phyloP scores from a whole-genome alignment of 208 protist species.

The Crithidia brevicula region DNA sequence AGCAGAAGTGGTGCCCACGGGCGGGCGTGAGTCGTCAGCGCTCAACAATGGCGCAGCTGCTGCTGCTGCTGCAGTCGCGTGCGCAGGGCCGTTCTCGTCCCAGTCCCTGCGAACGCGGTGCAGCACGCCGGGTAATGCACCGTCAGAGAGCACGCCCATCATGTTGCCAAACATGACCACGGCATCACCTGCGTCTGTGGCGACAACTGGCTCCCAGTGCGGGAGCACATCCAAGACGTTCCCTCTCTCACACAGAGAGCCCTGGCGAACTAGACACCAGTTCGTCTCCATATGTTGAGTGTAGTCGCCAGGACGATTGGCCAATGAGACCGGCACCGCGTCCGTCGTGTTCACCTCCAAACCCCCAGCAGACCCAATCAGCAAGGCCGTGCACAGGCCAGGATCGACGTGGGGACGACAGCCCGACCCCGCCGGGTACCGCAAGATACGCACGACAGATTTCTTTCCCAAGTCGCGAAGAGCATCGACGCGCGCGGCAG shows the following conservation, averaged over 20 bases:
- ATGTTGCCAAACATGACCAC: conserved; percentile 51
- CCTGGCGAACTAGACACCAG: no score
- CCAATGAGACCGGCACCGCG: conserved; percentile 6
- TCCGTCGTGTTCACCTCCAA: conserved; percentile 50
- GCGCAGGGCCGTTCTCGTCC: conserved; percentile 9
- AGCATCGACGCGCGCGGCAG: conserved; percentile 27
- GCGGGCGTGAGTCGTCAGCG: no score
- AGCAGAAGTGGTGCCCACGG: no score
- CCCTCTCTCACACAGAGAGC: no score
- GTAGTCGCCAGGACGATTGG: conserved; percentile 8
- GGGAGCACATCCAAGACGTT: conserved; percentile 20
- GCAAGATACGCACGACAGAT: conserved; percentile 74
- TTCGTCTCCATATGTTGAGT: no score
- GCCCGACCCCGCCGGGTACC: conserved; percentile 54
- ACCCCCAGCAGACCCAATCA: conserved; percentile 53
- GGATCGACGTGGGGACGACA: conserved; percentile 81
- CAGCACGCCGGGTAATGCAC: conserved; percentile 44
- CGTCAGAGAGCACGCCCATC: conserved; percentile 44
- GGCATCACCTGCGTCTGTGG: conserved; percentile 19
- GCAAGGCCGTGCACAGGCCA: conserved; percentile 72
- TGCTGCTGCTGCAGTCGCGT: no score
- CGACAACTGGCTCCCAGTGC: conserved; percentile 27
- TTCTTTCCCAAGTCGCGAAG: conserved; percentile 32
- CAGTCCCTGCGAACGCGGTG: conserved; percentile 69
- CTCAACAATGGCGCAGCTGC: no score